Base-by-base conservation (phyloP, 1,284 basidiomycete species). In the Sporisorium iseilematis-ciliati region DNA sequence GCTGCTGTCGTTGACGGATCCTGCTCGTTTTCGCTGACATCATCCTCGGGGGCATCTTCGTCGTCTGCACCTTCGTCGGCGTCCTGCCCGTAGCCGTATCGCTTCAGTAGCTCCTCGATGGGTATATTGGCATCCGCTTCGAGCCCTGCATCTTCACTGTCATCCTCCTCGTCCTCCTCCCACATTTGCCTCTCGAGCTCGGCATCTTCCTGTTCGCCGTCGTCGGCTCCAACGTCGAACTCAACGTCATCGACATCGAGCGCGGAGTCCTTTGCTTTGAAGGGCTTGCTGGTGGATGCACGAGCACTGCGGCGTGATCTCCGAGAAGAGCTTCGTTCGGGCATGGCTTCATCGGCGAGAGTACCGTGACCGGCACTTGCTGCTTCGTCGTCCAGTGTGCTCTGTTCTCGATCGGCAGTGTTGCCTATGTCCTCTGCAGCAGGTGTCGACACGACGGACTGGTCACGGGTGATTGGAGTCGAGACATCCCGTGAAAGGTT, bases 31-130 rank as follows among this genome's bases (percentile, higher is more conserved):
- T 58, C 62, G 25, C 50, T 61, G 16, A 12, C 53, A 45, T 42
- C 66, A 14, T 64, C 63, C 4, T 65, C 72, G 38, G 42, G 46
- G 7, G 78, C 78, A 29, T 59, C 60, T 29, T 41, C 56, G 14
- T 62, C 63, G 16, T 80, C 71, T 7, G 53, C 65, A 25, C 48
- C 55, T 33, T 60, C 26, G 6, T 71, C 63, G 4, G 31, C 65
- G 5, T 48, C 52, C n/a, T 53, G 65, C 23, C 71, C 68, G 53
- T 82, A 77, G 68, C 88, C 87, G 66, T 89, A 89, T 65, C 87
- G 86, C 58, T 84, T 84, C 66, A 89, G 82, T 1, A 89, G 82
- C 77, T 88, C 88, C 65, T 89, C 88, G 56, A 89, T 87, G 0
- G 88, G 87, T 53, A 89, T 48, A 62, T 89, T 86, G 21, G 88